Conservation (phyloP, 768 basidiomycete species). For the Lactifluus piperatus region DNA sequence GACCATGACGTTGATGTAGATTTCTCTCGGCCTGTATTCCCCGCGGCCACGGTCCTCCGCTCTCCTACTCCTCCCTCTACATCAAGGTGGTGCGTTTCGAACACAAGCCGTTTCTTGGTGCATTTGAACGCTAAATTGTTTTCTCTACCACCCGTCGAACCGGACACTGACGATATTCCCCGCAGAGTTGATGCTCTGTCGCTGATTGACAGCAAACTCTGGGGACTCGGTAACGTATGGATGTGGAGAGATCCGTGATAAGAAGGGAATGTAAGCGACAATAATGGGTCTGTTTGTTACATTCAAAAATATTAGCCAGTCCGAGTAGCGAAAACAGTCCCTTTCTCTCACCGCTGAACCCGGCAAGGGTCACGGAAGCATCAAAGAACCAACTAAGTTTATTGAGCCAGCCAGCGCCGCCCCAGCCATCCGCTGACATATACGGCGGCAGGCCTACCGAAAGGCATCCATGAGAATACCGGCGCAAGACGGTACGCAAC, state of each 20-base stretch:
- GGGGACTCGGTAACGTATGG: constrained; percentile 64
- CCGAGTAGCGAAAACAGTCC: background rate
- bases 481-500: constrained; percentile 52
- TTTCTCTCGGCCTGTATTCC: constrained; percentile 20
- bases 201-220: constrained; percentile 67
- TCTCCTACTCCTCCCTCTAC: constrained; percentile 80
- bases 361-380: constrained; percentile 59
- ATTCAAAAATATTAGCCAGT: background rate
- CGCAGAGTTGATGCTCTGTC: constrained; percentile 79
- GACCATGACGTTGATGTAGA: background rate
- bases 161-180: constrained; percentile 54
- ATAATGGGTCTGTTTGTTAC: constrained; percentile 61
- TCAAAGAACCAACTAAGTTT: constrained; percentile 77
- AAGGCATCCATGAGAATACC: constrained; percentile 52
- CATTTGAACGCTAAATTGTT: constrained; percentile 95
- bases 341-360: constrained; percentile 62
- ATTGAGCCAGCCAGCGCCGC: constrained; percentile 62
- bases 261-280: constrained; percentile 65
- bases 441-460: constrained; percentile 60
- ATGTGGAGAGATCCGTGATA: constrained; percentile 83
- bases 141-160: constrained; percentile 60
- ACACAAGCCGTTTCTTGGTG: constrained; percentile 75
- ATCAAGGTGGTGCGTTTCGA: constrained; percentile 88
- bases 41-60: constrained; percentile 51
- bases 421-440: constrained; percentile 49